Evolutionary conservation across 139 green algal species (phyloP).

Genomic region (Coelastrella sp.): DNA sequence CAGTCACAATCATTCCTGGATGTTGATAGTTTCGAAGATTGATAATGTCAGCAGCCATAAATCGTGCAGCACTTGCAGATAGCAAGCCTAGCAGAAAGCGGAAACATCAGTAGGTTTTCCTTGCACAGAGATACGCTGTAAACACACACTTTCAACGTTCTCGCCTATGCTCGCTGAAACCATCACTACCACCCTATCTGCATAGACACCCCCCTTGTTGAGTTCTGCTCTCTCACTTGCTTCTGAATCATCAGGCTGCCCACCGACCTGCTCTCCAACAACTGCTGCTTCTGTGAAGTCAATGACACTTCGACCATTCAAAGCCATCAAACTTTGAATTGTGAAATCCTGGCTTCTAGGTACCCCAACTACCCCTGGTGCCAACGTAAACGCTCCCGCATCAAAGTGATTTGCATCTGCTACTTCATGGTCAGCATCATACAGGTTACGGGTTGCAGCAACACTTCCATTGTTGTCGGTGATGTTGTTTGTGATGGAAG

Average conservation of each 20-base stretch:
- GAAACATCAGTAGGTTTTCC: not conserved
- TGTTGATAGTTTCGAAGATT: no score
- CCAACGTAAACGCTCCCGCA: not conserved
- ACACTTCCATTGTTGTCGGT: not conserved
- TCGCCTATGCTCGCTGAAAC: not conserved
- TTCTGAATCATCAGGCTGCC: not conserved
- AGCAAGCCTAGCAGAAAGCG: not conserved
- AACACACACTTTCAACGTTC: not conserved
- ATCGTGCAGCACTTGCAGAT: no score
- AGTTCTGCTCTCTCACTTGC: not conserved
- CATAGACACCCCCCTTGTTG: not conserved
- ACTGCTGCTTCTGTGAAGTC: not conserved
- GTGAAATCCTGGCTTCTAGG: not conserved
- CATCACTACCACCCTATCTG: not conserved
- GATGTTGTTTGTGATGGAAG: not conserved
- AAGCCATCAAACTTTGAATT: not conserved
- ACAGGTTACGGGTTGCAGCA: not conserved
- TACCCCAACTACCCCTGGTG: not conserved
- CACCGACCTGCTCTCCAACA: not conserved
- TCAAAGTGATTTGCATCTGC: not conserved
- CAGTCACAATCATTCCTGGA: no score
- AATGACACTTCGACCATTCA: not conserved
- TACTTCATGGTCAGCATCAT: not conserved
- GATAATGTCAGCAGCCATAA: no score
- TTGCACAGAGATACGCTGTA: not conserved